These are phyloP conservation scores for Phytophthora agathidicida DNA, from an alignment of 352 stramenopile genomes.

Conservation along the genomic window DNA sequence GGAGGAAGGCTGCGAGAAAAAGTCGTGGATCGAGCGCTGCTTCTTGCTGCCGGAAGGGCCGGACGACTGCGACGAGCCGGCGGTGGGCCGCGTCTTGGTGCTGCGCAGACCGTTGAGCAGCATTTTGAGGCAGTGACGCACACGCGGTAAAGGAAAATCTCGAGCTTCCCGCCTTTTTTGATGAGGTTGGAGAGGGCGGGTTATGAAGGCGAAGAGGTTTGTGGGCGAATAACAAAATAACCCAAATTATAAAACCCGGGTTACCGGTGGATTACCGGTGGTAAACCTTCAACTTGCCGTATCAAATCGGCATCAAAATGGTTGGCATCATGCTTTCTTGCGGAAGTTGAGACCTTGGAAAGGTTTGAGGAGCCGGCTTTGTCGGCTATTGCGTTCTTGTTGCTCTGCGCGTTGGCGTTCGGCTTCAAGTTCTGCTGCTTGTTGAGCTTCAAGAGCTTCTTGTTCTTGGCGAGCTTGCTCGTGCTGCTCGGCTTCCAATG, in stretches of 20 bases:
- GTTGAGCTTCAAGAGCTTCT: slow-evolving; percentile 9
- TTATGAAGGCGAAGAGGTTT: no score
- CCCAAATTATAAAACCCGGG: neutral
- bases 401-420: slow-evolving; percentile 18
- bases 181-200: neutral
- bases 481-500: slow-evolving; percentile 50
- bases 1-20: slow-evolving; percentile 61
- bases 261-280: no score
- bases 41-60: slow-evolving; percentile 54
- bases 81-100: slow-evolving; percentile 35
- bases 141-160: no score
- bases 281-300: no score
- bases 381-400: slow-evolving; percentile 17
- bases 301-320: no score
- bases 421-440: slow-evolving; percentile 2
- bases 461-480: slow-evolving; percentile 33
- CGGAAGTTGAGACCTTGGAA: slow-evolving; percentile 30
- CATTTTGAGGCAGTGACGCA: no score
- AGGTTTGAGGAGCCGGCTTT: slow-evolving; percentile 10
- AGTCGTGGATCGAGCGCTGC: slow-evolving; percentile 88
- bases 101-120: slow-evolving; percentile 47
- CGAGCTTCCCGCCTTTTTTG: slow-evolving; percentile 37
- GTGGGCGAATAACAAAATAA: slow-evolving; percentile 4
- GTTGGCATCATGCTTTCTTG: slow-evolving; percentile 26
- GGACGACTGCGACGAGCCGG: slow-evolving; percentile 10